Base-by-base conservation (phyloP, 768 basidiomycete species). In the Artomyces pyxidatus region DNA sequence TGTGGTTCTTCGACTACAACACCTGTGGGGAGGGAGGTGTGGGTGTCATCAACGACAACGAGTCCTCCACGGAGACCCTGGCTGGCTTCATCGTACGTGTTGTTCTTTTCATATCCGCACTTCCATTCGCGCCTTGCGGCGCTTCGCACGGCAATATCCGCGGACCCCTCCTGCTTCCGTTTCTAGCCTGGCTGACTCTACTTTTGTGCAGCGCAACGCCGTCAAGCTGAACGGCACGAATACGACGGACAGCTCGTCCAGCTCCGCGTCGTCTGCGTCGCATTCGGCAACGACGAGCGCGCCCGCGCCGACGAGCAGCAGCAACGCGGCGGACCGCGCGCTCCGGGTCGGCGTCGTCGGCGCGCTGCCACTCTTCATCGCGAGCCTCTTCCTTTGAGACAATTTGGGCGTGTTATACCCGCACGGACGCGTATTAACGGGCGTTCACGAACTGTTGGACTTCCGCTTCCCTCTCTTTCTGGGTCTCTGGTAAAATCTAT, bases 1-100 rank as follows among this genome's bases (percentile, higher is more conserved):
- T 80, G 42, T 83, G 80, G 80, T 83, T 78, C 61, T 83, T 65
- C 61, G 81, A 83, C 65, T 59, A 55, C 51, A 72, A 71, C 53
- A 73, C 73, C 6, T 83, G 81, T 61, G 70, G 66, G 3, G 52
- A 68, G 44, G 81, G 80, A 44, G 80, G 78, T 27, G 80, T 83
- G 38, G 81, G 81, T 35, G 81, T 64, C 9, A 77, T 83, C 56
- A 83, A 83, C 56, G 55, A 69, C 49, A 78, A 81, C 52, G 66
- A 66, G 37, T 70, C 65, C 40, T 66, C 66, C 22, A 61, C 55
- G 7, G 61, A 62, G 59, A 69, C 67, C 30, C 52, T 69, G 21
- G 66, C 58, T 22, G 71, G 66, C 19, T 80, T 80, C 56, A 61
- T 64, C 60, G 76, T 75, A 54, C 40, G 70, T 61, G 10, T n/a